Evolutionary conservation across 768 basidiomycete genomes (phyloP).

Genomic region (Kwoniella shandongensis): DNA sequence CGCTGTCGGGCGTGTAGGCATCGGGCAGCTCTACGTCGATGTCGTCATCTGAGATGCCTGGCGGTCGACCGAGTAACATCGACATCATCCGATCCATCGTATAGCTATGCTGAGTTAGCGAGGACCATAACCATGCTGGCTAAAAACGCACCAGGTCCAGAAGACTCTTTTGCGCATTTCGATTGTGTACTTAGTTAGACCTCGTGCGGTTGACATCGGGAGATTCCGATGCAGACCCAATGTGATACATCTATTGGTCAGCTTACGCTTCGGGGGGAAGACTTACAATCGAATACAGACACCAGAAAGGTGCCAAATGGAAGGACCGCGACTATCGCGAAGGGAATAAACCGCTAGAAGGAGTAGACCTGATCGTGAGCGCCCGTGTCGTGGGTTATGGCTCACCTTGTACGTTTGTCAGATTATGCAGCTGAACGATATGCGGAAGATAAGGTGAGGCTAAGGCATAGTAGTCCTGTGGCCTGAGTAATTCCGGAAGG

Average conservation of each 20-base stretch:
- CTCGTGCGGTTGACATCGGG: not conserved
- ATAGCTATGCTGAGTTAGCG: conserved; percentile 13
- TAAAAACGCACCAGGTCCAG: conserved; percentile 34
- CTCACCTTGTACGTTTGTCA: conserved; percentile 32
- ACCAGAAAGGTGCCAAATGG: conserved; percentile 27
- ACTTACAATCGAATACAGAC: conserved; percentile 22
- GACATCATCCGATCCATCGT: conserved; percentile 31
- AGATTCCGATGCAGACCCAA: conserved; percentile 22
- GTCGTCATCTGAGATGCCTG: conserved; percentile 40
- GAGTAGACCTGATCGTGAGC: conserved; percentile 15
- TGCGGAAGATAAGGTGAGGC: conserved; percentile 19
- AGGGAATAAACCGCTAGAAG: conserved; percentile 26
- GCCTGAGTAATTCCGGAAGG: conserved; percentile 9
- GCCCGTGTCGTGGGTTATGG: not conserved
- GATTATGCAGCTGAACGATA: conserved; percentile 25
- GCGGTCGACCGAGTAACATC: conserved; percentile 35
- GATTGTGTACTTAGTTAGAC: conserved; percentile 10
- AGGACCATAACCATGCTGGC: not conserved
- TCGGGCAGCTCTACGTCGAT: conserved; percentile 39
- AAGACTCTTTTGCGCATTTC: conserved; percentile 43
- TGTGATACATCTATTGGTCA: conserved; percentile 14
- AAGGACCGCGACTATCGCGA: conserved; percentile 24
- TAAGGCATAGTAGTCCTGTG: conserved; percentile 21
- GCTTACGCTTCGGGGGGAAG: not conserved
- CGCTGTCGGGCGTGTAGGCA: not conserved